Evolutionary conservation across 768 basidiomycete species (phyloP), one percentile per base, ranked within the genome.

Genomic region (Hemileccinum impolitum): DNA sequence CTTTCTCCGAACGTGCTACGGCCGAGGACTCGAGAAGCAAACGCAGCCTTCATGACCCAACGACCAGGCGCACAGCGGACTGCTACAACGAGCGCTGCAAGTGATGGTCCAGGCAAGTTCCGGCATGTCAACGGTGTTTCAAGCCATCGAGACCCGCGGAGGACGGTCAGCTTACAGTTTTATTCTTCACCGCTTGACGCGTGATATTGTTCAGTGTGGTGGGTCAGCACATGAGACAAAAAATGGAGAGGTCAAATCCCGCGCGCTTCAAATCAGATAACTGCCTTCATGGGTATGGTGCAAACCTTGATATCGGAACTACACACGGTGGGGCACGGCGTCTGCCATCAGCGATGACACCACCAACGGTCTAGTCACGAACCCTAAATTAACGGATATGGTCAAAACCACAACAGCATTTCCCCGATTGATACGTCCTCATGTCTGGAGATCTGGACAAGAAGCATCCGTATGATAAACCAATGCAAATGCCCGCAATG

Each of bases 351-450:
- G 7, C 39, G 42, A 53, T 51, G 54, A 56, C 51, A 49, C 26
- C 54, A 48, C 47, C 19, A 32, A 15, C 38, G 38, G 54, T 8
- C 48, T 39, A 23, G 52, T 42, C 34, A 45, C 51, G 50, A 64
- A 66, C 64, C 62, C 62, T 64, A 65, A 66, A 56, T 52, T 49
- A 59, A 56, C 61, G 64, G 66, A 66, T 59, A 44, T 64, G 52
- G 55, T 48, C 30, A 62, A 64, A 50, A 47, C 48, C 45, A 54
- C 61, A 39, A 47, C 37, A 39, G 36, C 18, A 58, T 49, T 64
- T 54, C 66, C 23, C 64, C 46, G 50, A 64, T 66, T 62, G 48
- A 57, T 48, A 21, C 37, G 35, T 42, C 54, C 54, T 51, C 63
- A 57, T 53, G 60, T 48, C 25, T 46, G 50, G 42, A 57, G 48